Base-by-base conservation (phyloP, 1,284 basidiomycete species). In the Cutaneotrichosporon dermatis region DNA sequence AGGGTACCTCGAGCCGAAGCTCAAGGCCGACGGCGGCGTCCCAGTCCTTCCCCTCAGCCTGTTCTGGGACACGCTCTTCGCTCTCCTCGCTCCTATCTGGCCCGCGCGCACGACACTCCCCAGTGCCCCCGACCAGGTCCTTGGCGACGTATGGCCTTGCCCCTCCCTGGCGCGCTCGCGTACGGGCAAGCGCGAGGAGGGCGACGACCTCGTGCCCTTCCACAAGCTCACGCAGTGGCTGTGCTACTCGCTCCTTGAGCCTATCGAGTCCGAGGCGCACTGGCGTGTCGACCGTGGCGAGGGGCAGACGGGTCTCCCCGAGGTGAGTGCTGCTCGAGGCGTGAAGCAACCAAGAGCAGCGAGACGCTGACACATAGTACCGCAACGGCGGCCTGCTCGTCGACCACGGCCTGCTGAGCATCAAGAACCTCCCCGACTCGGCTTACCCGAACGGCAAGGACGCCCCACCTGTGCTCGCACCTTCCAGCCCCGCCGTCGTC, bases 211-310 rank as follows among this genome's bases (percentile, higher is more conserved):
- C 52, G 91, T 97, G 3, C 89, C 92, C 0, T 98, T 97, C 82
- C 94, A 98, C 80, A 98, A 97, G 74, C 83, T 98, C 51, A 90
- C 90, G 0, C 89, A 91, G 64, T 98, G 95, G 94, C 83, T 90
- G 59, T 88, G 89, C 12, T 95, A 95, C 77, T 90, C 87, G 62
- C 81, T 95, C 13, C 81, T 94, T 36, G 90, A 94, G 71, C 87
- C 89, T 6, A 84, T 95, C 49, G 83, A 92, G 75, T 85, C 83
- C 63, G 79, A 87, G 1, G 81, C 93, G 3, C 82, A 83, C 1
- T 97, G 92, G 92, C 79, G 80, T 52, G 66, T 77, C n/a, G 69
- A 85, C 90, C 52, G 54, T 85, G 6, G 91, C 86, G 2, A 77
- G 84, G 49, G 88, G 35, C 72, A 74, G 69, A 77, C 76, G 1